Percentiles rank a stretch among this genome's conserved stretches.
phyloP scores from a whole-genome alignment of 768 basidiomycete species.

The Gautieria morchelliformis region DNA sequence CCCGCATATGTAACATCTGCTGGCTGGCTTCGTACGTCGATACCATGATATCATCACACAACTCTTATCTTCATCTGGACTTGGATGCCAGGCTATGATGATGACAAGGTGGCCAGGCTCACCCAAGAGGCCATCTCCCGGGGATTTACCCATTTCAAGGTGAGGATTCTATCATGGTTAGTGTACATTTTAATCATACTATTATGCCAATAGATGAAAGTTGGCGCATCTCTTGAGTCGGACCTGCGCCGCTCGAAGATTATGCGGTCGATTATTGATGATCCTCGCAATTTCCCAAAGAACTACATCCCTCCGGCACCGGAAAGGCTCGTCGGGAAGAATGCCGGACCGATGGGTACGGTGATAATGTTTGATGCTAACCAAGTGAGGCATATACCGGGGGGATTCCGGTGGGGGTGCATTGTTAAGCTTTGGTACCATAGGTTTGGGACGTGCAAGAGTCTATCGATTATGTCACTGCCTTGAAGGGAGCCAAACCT shows the following conservation, averaged over 20 bases:
- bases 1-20: slow-evolving; percentile 92
- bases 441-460: slow-evolving; percentile 83
- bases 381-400: slow-evolving; percentile 33
- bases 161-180: slow-evolving; percentile 8
- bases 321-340: slow-evolving; percentile 69
- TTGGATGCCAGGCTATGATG: slow-evolving; percentile 59
- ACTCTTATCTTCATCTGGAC: neutral
- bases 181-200: neutral
- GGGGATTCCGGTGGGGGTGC: too few relatives aligned
- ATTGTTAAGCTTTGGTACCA: neutral
- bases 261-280: slow-evolving; percentile 92
- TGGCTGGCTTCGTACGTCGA: slow-evolving; percentile 68
- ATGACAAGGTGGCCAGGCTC: slow-evolving; percentile 82
- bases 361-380: slow-evolving; percentile 98
- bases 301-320: slow-evolving; percentile 51
- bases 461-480: slow-evolving; percentile 85
- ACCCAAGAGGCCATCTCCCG: slow-evolving; percentile 76
- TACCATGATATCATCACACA: neutral
- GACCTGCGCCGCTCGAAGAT: slow-evolving; percentile 82
- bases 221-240: slow-evolving; percentile 72
- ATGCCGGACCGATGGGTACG: slow-evolving; percentile 87
- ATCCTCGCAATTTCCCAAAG: slow-evolving; percentile 71
- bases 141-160: slow-evolving; percentile 97
- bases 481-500: slow-evolving; percentile 71
- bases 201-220: slow-evolving; percentile 57